These are phyloP conservation scores for Adansonia madagascariensis DNA, from an alignment of 441 rosid genomes.

Conservation along the genomic window DNA sequence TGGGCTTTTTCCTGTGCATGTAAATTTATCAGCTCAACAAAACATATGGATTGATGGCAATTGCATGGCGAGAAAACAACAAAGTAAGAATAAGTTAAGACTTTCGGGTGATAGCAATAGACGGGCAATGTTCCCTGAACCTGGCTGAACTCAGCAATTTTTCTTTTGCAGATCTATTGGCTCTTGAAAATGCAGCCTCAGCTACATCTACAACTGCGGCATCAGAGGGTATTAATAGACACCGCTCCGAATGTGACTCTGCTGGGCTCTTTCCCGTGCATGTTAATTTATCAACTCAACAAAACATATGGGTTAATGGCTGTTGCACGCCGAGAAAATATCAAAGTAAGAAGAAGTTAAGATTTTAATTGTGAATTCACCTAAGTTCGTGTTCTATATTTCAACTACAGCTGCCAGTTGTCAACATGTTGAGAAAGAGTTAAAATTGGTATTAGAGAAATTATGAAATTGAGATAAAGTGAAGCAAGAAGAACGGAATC, in stretches of 20 bases:
- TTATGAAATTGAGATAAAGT: background rate
- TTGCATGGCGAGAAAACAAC: slow-evolving; percentile 21
- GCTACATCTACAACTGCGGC: slow-evolving; percentile 21
- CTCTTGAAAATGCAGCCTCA: slow-evolving; percentile 58
- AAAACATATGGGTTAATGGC: slow-evolving; percentile 15
- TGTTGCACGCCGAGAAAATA: slow-evolving; percentile 21
- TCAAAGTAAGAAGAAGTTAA: slow-evolving; percentile 36
- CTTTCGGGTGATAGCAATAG: slow-evolving; percentile 5
- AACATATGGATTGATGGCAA: slow-evolving; percentile 19
- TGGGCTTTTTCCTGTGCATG: slow-evolving; percentile 29
- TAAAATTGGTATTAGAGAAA: slow-evolving; percentile 9
- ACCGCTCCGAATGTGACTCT: slow-evolving; percentile 11
- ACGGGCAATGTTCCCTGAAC: slow-evolving; percentile 28
- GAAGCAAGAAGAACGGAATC: background rate
- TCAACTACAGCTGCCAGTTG: background rate
- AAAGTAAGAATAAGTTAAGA: slow-evolving; percentile 34
- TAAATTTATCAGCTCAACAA: slow-evolving; percentile 10
- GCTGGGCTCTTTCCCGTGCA: slow-evolving; percentile 29
- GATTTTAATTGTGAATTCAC: slow-evolving; percentile 4
- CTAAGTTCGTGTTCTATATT: background rate
- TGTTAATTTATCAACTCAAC: slow-evolving; percentile 8
- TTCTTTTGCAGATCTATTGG: slow-evolving; percentile 54
- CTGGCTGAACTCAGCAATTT: slow-evolving; percentile 33
- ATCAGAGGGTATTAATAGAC: background rate
- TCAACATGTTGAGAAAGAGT: slow-evolving; percentile 1